A percentile compares a stretch with the other conserved stretches of the same genome.
phyloP scores from a whole-genome alignment of 495 filamentous ascomycete genomes.

The Neurospora tetrasperma region DNA sequence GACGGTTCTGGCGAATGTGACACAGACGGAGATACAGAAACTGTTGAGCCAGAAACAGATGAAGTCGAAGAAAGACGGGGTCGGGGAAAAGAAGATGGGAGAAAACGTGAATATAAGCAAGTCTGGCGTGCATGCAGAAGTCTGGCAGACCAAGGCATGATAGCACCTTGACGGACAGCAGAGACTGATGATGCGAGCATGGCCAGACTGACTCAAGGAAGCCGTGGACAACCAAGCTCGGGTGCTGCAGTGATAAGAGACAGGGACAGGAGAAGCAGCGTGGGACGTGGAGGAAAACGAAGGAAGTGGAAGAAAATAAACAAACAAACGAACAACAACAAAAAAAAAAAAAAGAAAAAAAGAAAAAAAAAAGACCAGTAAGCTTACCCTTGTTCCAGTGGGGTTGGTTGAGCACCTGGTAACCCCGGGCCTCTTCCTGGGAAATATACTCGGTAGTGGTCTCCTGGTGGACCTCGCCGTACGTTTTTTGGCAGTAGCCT shows the following conservation, averaged over 20 bases:
- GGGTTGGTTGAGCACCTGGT: conserved; percentile 46
- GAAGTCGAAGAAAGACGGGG: not conserved
- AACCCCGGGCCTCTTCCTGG: conserved; percentile 38
- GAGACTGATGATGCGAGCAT: not conserved
- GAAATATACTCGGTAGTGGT: conserved; percentile 38
- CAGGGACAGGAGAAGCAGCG: conserved; percentile 4
- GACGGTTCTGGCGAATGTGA: conserved; percentile 9
- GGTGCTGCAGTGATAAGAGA: not conserved
- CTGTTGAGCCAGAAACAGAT: not conserved
- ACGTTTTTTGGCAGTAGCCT: conserved; percentile 43
- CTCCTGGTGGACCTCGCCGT: conserved; percentile 40
- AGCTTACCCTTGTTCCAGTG: conserved; percentile 48
- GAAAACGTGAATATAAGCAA: not conserved
- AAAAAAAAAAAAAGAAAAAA: not conserved
- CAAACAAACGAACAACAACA: too few species aligned
- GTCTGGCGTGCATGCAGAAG: not conserved
- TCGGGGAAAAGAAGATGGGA: not conserved
- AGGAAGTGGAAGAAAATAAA: not conserved
- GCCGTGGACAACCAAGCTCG: not conserved
- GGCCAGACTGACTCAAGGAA: not conserved
- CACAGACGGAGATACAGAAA: conserved; percentile 1
- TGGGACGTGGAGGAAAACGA: conserved; percentile 3
- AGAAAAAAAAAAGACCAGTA: not conserved
- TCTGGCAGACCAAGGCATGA: not conserved
- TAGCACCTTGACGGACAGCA: conserved; percentile 3